Base-by-base conservation (phyloP, 2,329 filamentous ascomycete genomes). In the Cladosporium phlei region DNA sequence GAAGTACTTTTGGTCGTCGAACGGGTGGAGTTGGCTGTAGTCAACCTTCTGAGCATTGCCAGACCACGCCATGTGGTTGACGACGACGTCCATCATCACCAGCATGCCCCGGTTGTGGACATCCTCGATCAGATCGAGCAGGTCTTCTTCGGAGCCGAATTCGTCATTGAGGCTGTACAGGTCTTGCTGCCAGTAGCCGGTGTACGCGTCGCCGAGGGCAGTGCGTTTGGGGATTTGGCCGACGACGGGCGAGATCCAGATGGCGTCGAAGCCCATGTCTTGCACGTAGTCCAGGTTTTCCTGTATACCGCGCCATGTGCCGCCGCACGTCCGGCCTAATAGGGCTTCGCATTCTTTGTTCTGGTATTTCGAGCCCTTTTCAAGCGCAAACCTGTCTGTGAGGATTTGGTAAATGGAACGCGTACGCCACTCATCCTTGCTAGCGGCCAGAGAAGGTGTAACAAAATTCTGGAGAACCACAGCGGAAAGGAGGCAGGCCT, bases 51-150 rank as follows among this genome's bases (percentile, higher is more conserved):
- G 49, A 1, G 65, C 62, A n/a, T 67, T 62, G 19, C 77, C 76
- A 22, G 67, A 61, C 57, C 73, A 79, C n/a, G 65, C 61, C 52
- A 60, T 74, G 57, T 82, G 76, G 58, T 81, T 80, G 6, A 72
- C 70, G 2, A 81, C 77, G 1, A 81, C 66, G 50, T 82, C 78
- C 2, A 82, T 68, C 78, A 82, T 82, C 28, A 82, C 64, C 53
- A 73, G 73, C 77, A 80, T 82, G 12, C 64, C 71, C 3, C 77
- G 69, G 14, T 64, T 60, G 55, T 83, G 80, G 2, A 81, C 63
- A 2, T 75, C 78, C 17, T 66, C 62, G 1, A 80, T 70, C 5
- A 86, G 70, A 4, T 69, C 71, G 52, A 74, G 73, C 47, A 86
- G 68, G 54, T 86, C 82, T 11, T 75, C 68, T 4, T 70, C 69